Conservation (phyloP, 345 rosid species). For the Schrenkiella parvula region DNA sequence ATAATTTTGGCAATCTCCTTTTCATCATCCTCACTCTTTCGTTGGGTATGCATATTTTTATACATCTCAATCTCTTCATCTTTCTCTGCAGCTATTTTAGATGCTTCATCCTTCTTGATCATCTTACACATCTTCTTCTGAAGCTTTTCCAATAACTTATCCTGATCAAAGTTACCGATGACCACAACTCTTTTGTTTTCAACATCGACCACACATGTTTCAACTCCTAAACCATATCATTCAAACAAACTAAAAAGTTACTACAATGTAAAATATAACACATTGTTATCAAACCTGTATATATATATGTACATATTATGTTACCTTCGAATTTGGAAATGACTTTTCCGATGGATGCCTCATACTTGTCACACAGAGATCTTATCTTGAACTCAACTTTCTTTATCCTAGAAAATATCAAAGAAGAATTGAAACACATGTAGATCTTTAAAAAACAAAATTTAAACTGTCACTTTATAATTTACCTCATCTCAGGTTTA, state of each 20-base stretch:
- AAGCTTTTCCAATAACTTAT: neutral
- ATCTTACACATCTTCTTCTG: neutral
- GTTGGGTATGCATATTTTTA: neutral
- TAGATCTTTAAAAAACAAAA: neutral
- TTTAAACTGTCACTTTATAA: neutral
- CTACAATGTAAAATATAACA: neutral
- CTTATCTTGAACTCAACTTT: neutral
- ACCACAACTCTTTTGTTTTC: conserved; percentile 1
- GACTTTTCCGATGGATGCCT: neutral
- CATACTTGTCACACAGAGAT: neutral
- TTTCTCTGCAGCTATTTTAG: neutral
- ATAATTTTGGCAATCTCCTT: neutral
- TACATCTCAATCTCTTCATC: neutral
- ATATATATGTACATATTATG: neutral
- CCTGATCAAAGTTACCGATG: neutral
- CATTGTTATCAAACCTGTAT: neutral
- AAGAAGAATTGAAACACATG: neutral
- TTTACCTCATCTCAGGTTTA: neutral
- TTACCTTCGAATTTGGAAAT: neutral
- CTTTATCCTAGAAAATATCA: neutral
- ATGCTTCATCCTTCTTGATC: neutral
- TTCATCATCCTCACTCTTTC: neutral
- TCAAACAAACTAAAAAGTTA: neutral
- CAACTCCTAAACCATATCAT: conserved; percentile 4
- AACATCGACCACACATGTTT: neutral